Evolutionary conservation across 2,329 filamentous ascomycete species (phyloP).

Genomic region (Calonectria honghensis): DNA sequence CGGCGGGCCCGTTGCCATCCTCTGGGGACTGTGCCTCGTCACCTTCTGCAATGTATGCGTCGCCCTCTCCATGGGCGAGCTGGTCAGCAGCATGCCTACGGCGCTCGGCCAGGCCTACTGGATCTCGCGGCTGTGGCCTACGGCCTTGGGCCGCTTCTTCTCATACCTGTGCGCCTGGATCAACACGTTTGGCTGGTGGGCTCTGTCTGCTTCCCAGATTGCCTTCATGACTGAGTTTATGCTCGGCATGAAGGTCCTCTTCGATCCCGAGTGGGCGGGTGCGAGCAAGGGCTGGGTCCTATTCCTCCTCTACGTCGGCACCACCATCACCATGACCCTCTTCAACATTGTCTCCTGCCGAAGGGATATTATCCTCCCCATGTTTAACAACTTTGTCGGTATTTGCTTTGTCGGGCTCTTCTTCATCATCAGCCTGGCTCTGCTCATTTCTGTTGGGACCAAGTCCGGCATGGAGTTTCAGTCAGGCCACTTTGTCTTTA

Average conservation of each 20-base stretch:
- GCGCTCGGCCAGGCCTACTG: conserved; percentile 77
- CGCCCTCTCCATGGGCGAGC: conserved; percentile 73
- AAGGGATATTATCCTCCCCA: conserved; percentile 61
- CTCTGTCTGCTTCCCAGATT: conserved; percentile 72
- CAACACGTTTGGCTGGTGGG: conserved; percentile 77
- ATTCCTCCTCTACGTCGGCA: conserved; percentile 73
- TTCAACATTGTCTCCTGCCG: conserved; percentile 73
- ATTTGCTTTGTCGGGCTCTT: conserved; percentile 72
- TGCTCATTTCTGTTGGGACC: conserved; percentile 71
- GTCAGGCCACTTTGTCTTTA: conserved; percentile 71
- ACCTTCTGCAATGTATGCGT: conserved; percentile 72
- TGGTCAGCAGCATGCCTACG: conserved; percentile 76
- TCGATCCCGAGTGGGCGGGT: conserved; percentile 67
- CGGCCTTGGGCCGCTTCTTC: conserved; percentile 66
- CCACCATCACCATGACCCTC: conserved; percentile 67
- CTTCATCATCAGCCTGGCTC: conserved; percentile 69
- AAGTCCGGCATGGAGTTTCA: conserved; percentile 67
- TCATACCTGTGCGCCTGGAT: conserved; percentile 77
- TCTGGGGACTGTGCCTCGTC: conserved; percentile 74
- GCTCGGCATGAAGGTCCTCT: conserved; percentile 74
- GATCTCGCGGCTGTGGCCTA: conserved; percentile 62
- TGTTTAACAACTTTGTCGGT: conserved; percentile 75
- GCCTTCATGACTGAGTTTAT: conserved; percentile 76
- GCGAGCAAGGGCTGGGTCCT: conserved; percentile 69
- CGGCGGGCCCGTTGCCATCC: conserved; percentile 71